phyloP scores from a whole-genome alignment of 176 grass and related monocot genomes.

The Oryza officinalis region DNA sequence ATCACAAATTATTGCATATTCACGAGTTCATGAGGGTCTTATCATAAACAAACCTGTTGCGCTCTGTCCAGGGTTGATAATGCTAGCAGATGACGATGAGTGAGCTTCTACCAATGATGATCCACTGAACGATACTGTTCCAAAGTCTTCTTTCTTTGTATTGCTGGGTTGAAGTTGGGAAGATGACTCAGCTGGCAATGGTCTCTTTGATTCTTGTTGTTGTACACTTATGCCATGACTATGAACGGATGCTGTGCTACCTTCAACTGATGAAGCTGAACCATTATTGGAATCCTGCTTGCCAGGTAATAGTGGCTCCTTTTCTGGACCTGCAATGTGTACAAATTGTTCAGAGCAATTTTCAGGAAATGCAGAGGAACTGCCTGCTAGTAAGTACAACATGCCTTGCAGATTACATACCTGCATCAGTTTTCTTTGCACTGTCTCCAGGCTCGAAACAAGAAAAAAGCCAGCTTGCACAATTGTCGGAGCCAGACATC shows the following conservation, averaged over 20 bases:
- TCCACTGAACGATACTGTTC: background rate
- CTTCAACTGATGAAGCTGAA: background rate
- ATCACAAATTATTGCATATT: background rate
- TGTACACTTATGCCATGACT: conserved; percentile 4
- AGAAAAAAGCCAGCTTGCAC: conserved; percentile 61
- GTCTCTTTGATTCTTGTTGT: conserved; percentile 5
- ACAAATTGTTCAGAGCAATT: conserved; percentile 24
- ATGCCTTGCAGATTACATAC: conserved; percentile 23
- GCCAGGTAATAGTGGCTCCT: conserved; percentile 16
- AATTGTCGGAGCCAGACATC: conserved; percentile 34
- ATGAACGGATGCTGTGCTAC: background rate
- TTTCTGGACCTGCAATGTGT: conserved; percentile 28
- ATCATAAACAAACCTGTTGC: conserved; percentile 31
- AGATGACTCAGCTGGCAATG: conserved; percentile 22
- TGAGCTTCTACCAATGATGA: conserved; percentile 11
- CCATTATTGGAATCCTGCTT: background rate
- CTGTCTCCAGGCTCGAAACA: conserved; percentile 59
- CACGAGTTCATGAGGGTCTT: background rate
- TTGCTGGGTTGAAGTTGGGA: background rate
- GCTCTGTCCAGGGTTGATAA: background rate
- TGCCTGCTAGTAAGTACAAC: background rate
- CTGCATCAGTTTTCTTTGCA: conserved; percentile 34
- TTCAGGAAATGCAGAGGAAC: background rate
- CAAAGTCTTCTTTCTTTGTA: background rate
- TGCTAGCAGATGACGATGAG: background rate